Evolutionary conservation across 2,329 filamentous ascomycete species (phyloP), one percentile per base, ranked within the genome.

Genomic region (Microdochium bolleyi): DNA sequence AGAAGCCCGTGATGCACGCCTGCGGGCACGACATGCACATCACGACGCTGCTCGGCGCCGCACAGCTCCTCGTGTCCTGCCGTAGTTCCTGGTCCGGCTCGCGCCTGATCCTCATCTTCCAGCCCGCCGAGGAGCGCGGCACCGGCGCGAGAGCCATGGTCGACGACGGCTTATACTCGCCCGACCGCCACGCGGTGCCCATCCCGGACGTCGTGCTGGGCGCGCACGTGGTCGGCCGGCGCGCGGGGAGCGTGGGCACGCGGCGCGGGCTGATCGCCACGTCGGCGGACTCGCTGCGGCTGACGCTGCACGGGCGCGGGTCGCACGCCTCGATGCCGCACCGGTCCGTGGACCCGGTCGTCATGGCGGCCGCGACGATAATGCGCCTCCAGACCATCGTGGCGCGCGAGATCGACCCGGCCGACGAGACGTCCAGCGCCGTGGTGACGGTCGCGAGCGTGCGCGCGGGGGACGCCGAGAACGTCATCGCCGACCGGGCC

Each of bases 11-110:
- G 0, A 87, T 87, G 83, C 84, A 87, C 64, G 83, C 83, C 22
- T 87, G 83, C 62, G 84, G 84, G 0, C 84, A 87, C 59, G 83
- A 85, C 58, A 80, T 84, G 70, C 83, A 88, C 61, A 78, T 86
- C 24, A 74, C 80, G 0, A 69, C 70, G 30, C 68, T 87, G 3
- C 70, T 87, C 1, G 84, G 75, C 0, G 76, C 78, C 0, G 74
- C 80, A 0, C 70, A 76, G 21, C 68, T 75, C 0, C 68, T 89
- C 0, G 64, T 73, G 1, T 64, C 64, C 0, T 63, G 68, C 0
- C 70, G 65, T n/a, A 58, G 72, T 0, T 30, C 56, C 1, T 89
- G 85, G 85, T 70, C 63, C 10, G 85, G 85, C 0, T 88, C 82
- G 0, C 16, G 16, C 14, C 59, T 88, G 21, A 67, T 89, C 4